Percentiles rank a stretch among this genome's conserved stretches.
Evolutionary conservation across 2,329 filamentous ascomycete genomes (phyloP).

Genomic region (Scytalidium lignicola): DNA sequence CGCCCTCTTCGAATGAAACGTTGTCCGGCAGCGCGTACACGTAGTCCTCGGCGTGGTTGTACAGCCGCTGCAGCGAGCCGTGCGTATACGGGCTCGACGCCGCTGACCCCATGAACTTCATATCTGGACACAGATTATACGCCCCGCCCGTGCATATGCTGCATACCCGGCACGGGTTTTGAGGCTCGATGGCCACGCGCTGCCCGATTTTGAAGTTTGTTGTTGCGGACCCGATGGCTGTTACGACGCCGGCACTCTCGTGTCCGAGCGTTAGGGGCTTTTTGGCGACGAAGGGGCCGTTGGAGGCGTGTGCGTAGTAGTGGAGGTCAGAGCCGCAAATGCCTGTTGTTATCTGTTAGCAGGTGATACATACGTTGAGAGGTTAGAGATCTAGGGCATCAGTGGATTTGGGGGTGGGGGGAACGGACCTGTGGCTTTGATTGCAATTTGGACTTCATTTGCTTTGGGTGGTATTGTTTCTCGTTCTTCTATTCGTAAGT

Average conservation of each 20-base stretch:
- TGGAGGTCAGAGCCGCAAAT: constrained; percentile 7
- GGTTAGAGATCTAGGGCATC: no score
- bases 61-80: constrained; percentile 52
- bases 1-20: constrained; percentile 47
- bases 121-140: constrained; percentile 55
- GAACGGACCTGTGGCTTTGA: neutral
- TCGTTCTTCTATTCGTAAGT: no score
- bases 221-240: constrained; percentile 34
- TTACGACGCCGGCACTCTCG: constrained; percentile 36
- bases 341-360: no score
- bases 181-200: constrained; percentile 42
- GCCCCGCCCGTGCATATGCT: constrained; percentile 41
- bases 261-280: constrained; percentile 42
- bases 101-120: constrained; percentile 54
- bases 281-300: constrained; percentile 40
- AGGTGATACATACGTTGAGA: no score
- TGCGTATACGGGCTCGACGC: constrained; percentile 52
- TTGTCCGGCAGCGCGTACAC: constrained; percentile 40
- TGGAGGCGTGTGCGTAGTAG: constrained; percentile 38
- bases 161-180: constrained; percentile 36
- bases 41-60: constrained; percentile 52
- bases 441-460: no score
- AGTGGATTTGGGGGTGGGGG: no score
- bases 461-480: no score
- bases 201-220: constrained; percentile 36